These are phyloP conservation scores for Silene coronaria DNA, from an alignment of 179 eudicot genomes.

Conservation along the genomic window DNA sequence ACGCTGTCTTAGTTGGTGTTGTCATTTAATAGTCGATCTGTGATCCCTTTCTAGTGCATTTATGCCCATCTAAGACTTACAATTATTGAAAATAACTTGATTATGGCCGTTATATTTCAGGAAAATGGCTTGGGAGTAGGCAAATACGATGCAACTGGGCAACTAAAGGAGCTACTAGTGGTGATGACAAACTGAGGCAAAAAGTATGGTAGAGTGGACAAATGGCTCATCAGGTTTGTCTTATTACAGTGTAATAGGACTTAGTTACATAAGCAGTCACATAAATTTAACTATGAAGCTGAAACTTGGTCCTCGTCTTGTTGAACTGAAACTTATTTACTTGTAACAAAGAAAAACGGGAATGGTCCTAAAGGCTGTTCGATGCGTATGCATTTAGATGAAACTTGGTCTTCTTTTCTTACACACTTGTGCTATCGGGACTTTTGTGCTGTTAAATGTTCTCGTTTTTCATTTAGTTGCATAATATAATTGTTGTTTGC, in stretches of 20 bases:
- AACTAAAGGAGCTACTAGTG: slow-evolving; percentile 77
- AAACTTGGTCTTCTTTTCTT: not conserved
- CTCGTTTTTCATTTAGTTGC: not conserved
- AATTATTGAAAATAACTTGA: not conserved
- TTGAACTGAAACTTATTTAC: not conserved
- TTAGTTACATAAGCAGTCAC: not conserved
- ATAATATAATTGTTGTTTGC: not conserved
- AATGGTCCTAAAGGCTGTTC: not conserved
- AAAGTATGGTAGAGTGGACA: slow-evolving; percentile 84
- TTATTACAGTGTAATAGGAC: not conserved
- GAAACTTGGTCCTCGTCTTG: not conserved
- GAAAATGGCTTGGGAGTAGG: slow-evolving; percentile 98
- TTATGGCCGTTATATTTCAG: slow-evolving; percentile 28
- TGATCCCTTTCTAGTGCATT: not conserved
- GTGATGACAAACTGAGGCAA: slow-evolving; percentile 73
- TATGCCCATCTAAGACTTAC: not conserved
- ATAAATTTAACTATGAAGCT: not conserved
- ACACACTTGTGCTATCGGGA: not conserved
- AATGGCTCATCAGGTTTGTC: slow-evolving; percentile 71
- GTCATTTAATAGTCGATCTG: not conserved
- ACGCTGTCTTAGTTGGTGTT: not conserved
- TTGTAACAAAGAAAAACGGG: not conserved
- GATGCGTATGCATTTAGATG: not conserved
- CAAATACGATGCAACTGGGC: slow-evolving; percentile 99
- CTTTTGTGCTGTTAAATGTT: not conserved